Evolutionary conservation across 148 eudicot species (phyloP), one percentile per base, ranked within the genome.

Genomic region (Rhododendron vialii): DNA sequence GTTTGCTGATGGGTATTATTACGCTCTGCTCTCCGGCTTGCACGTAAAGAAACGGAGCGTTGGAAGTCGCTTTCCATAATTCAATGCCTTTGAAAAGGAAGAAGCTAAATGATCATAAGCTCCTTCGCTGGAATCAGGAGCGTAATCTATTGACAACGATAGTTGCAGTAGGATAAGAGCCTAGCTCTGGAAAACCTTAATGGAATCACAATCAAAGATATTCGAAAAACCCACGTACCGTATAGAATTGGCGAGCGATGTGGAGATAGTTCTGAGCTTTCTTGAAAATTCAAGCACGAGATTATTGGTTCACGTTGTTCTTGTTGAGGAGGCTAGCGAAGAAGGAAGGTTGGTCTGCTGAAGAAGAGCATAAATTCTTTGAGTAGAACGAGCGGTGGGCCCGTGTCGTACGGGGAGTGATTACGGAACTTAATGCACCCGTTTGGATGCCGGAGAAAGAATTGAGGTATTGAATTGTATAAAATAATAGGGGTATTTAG

Each of bases 31-130:
- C 93, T 89, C 82, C 93, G 93, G 43, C 76, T 93, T 20, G 89
- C 89, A 75, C 96, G 91, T 74, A 88, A 85, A 43, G 98, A 95
- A 83, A 92, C 90, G 24, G 94, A 85, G 55, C 93, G 89, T 50
- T 86, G 94, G 83, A 63, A 84, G 82, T 90, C 93, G 67, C 75
- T 80, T 45, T 94, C 98, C 98, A 93, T 91, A 53, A 15, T 28
- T 84, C 45, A 61, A 36, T 7, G 59, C 41, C 84, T 82, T 81
- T 71, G 86, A 45, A 47, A 17, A 45, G 26, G 20, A 65, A 43
- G 55, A 83, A 59, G 63, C 1, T 10, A 30, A 81, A 81, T 35
- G 3, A 55, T 15, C 20, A 41, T 30, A 38, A 38, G 43, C 43
- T 38, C 15, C 14, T n/a, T 82, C 84, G 59, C 67, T 63, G 75